Conservation (phyloP, 2,329 filamentous ascomycete genomes). For the Eutypa lata region DNA sequence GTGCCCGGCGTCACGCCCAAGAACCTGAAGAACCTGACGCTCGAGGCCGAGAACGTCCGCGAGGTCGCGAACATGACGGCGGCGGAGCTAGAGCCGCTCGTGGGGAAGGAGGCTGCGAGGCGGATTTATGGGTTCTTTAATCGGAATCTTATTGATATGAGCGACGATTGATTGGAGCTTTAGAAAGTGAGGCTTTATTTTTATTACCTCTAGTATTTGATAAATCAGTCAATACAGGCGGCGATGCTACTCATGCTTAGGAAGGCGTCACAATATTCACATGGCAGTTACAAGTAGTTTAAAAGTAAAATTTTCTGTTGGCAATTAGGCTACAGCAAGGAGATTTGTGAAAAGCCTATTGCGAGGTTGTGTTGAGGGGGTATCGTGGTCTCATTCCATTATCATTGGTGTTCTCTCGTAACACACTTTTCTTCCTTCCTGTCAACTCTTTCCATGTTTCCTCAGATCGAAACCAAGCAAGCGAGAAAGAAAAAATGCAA, state of each 20-base stretch:
- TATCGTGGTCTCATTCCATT: conserved; percentile 24
- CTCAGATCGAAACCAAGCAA: not conserved
- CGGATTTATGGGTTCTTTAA: conserved; percentile 82
- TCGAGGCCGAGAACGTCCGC: conserved; percentile 71
- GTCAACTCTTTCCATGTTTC: not conserved
- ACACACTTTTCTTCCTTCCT: conserved; percentile 1
- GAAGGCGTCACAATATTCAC: not conserved
- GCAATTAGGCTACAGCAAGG: conserved; percentile 3
- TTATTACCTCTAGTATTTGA: no score
- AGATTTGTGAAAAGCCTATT: not conserved
- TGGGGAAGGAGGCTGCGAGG: conserved; percentile 74
- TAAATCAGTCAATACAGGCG: no score
- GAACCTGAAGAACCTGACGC: conserved; percentile 68
- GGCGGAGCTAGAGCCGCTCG: conserved; percentile 66
- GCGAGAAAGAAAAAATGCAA: no score
- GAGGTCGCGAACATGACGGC: conserved; percentile 86
- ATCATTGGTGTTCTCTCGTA: no score
- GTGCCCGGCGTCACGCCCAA: conserved; percentile 83
- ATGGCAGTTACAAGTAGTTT: no score
- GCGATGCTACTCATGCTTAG: no score
- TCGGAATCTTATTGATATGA: conserved; percentile 54
- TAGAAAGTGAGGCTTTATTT: no score
- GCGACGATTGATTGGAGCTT: conserved; percentile 21
- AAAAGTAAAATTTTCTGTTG: not conserved
- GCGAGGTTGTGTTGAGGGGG: conserved; percentile 12